Evolutionary conservation across 306 rosid species (phyloP).

Genomic region (Glycine tomentella): DNA sequence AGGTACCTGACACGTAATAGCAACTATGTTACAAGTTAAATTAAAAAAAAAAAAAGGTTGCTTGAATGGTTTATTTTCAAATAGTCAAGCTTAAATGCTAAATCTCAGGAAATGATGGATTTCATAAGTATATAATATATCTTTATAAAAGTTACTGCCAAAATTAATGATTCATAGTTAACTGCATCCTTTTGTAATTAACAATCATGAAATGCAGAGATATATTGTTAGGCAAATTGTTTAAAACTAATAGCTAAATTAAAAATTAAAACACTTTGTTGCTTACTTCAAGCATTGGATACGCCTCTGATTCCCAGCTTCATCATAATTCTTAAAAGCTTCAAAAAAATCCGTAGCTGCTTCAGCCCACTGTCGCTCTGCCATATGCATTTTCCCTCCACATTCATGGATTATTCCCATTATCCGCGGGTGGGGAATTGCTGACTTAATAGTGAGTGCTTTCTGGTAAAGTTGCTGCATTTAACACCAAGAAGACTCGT

Average conservation of each 20-base stretch:
- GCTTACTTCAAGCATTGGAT: slow-evolving; percentile 95
- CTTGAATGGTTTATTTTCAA: slow-evolving; percentile 21
- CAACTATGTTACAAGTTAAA: slow-evolving; percentile 29
- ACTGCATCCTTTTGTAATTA: slow-evolving; percentile 18
- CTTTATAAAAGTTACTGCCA: slow-evolving; percentile 5
- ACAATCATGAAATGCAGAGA: slow-evolving; percentile 12
- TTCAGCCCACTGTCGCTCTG: slow-evolving; percentile 99
- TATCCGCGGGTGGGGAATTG: slow-evolving; percentile 98
- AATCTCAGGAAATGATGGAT: slow-evolving; percentile 38
- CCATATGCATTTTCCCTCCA: slow-evolving; percentile 99
- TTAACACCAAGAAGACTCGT: slow-evolving; percentile 42
- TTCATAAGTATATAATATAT: slow-evolving; percentile 22
- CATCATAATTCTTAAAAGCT: slow-evolving; percentile 95
- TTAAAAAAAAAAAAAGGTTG: slow-evolving; percentile 19
- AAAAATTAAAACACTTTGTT: slow-evolving; percentile 19
- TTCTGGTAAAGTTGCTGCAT: slow-evolving; percentile 98
- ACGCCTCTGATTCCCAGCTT: slow-evolving; percentile 98
- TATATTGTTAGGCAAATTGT: slow-evolving; percentile 11
- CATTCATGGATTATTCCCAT: slow-evolving; percentile 99
- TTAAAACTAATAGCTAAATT: slow-evolving; percentile 20
- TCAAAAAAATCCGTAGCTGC: slow-evolving; percentile 98
- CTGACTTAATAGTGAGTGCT: slow-evolving; percentile 97
- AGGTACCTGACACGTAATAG: slow-evolving; percentile 67
- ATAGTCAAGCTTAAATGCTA: slow-evolving; percentile 4
- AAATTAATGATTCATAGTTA: slow-evolving; percentile 29